A percentile compares a stretch with the other conserved stretches of the same genome.
These are phyloP conservation scores for Candida loeiensis DNA, from an alignment of 805 yeast species.

Conservation along the genomic window DNA sequence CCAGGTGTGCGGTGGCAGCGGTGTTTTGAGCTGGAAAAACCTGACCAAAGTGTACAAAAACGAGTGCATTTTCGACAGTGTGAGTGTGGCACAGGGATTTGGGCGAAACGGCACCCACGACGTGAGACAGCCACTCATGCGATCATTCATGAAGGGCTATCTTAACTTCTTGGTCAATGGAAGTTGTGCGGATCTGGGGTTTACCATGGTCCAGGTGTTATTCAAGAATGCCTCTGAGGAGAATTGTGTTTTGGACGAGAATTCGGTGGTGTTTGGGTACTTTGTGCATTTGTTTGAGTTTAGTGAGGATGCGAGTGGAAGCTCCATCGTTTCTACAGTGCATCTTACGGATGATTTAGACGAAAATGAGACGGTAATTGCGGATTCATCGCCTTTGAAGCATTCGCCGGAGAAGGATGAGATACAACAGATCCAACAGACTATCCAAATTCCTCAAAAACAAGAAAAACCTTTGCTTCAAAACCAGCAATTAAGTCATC, in stretches of 20 bases:
- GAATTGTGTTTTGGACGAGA: slow-evolving; percentile 5
- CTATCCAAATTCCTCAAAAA: too few relatives aligned
- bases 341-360: slow-evolving; percentile 16
- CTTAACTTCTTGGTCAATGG: slow-evolving; percentile 35
- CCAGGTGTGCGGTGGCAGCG: slow-evolving; percentile 3
- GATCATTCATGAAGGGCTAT: slow-evolving; percentile 38
- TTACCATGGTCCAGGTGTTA: slow-evolving; percentile 31
- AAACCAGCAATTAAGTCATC: too few relatives aligned
- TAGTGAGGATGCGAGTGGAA: slow-evolving; percentile 10
- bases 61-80: slow-evolving; percentile 18
- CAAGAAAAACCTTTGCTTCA: too few relatives aligned
- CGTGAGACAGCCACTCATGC: slow-evolving; percentile 29
- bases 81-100: slow-evolving; percentile 34
- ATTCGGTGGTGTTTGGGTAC: slow-evolving; percentile 18
- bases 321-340: slow-evolving; percentile 12
- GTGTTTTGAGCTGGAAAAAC: slow-evolving; percentile 7
- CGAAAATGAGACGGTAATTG: slow-evolving; percentile 41
- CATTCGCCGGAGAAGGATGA: neutral
- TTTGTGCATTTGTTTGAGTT: slow-evolving; percentile 24
- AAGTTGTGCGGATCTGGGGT: slow-evolving; percentile 15
- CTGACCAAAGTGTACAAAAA: slow-evolving; percentile 23
- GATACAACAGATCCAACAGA: too few relatives aligned
- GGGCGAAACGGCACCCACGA: slow-evolving; percentile 1
- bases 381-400: slow-evolving; percentile 37
- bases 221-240: slow-evolving; percentile 19